Evolutionary conservation across 305 asterid genomes (phyloP).

Genomic region (Solanum hybrid): DNA sequence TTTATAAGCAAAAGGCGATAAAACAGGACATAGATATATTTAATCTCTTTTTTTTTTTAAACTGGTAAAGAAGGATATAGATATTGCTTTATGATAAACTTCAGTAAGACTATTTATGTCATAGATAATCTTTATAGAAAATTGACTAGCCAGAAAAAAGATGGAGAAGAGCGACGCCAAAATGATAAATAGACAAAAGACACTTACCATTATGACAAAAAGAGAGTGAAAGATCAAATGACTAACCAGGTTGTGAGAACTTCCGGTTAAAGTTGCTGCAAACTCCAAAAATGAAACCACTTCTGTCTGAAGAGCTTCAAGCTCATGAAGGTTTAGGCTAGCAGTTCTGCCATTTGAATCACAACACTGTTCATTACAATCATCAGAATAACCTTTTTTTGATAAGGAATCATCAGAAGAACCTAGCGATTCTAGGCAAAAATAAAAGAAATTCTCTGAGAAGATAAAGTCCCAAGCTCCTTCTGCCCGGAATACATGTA

Average conservation of each 20-base stretch:
- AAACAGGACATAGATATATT: not conserved
- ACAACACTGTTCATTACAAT: constrained; percentile 24
- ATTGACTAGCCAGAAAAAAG: not conserved
- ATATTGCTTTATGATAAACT: not conserved
- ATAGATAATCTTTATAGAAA: not conserved
- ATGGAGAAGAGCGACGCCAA: not conserved
- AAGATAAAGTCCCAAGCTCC: constrained; percentile 97
- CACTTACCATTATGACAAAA: not conserved
- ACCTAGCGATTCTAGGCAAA: constrained; percentile 55
- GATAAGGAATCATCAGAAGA: constrained; percentile 24
- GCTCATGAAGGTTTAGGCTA: constrained; percentile 23
- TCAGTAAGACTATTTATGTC: not conserved
- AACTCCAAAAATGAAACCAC: constrained; percentile 71
- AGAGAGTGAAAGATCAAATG: constrained; percentile 18
- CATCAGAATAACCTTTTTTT: constrained; percentile 20
- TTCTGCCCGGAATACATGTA: constrained; percentile 84
- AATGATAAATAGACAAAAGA: not conserved
- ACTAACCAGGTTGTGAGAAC: constrained; percentile 89
- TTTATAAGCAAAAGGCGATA: not conserved
- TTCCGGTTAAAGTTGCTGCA: constrained; percentile 77
- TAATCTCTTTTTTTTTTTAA: no score
- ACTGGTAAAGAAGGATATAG: not conserved
- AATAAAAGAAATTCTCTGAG: constrained; percentile 93
- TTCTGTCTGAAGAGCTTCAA: constrained; percentile 63
- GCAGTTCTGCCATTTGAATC: constrained; percentile 29